Percentiles rank a stretch among this genome's conserved stretches.
phyloP scores from a whole-genome alignment of 1,284 basidiomycete species.

The Anthracocystis panici-leucophaei region DNA sequence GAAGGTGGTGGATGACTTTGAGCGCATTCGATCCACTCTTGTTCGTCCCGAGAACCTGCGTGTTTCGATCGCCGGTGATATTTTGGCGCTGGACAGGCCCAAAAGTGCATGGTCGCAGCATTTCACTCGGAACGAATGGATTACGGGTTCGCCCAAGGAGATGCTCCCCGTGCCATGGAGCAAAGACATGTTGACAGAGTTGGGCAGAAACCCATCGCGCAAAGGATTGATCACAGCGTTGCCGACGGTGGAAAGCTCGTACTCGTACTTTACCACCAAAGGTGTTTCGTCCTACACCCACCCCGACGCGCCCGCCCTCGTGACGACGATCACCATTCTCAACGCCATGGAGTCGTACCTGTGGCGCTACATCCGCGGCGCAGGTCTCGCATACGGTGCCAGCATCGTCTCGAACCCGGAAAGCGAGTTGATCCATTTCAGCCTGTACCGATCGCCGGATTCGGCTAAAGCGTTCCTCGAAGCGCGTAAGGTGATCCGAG shows the following conservation, averaged over 20 bases:
- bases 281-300: conserved; percentile 73
- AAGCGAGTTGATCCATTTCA: conserved; percentile 83
- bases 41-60: conserved; percentile 81
- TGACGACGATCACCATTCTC: conserved; percentile 86
- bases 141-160: conserved; percentile 8
- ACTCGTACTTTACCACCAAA: conserved; percentile 82
- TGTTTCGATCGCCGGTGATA: conserved; percentile 87
- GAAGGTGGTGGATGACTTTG: conserved; percentile 57
- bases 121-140: conserved; percentile 24
- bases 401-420: conserved; percentile 83
- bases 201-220: conserved; percentile 78
- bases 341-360: conserved; percentile 95
- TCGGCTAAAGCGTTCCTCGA: conserved; percentile 85
- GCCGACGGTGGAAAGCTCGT: conserved; percentile 94
- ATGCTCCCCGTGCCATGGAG: conserved; percentile 80
- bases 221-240: conserved; percentile 88
- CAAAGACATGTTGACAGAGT: conserved; percentile 78
- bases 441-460: conserved; percentile 83
- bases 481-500: conserved; percentile 73
- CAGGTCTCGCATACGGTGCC: conserved; percentile 83
- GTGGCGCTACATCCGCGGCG: conserved; percentile 74
- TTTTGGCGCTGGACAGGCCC: conserved; percentile 80
- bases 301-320: conserved; percentile 84
- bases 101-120: conserved; percentile 70
- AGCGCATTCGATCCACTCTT: conserved; percentile 52